These are phyloP conservation scores for Trichophyton rubrum DNA, from an alignment of 2,329 filamentous ascomycete species.

Conservation along the genomic window DNA sequence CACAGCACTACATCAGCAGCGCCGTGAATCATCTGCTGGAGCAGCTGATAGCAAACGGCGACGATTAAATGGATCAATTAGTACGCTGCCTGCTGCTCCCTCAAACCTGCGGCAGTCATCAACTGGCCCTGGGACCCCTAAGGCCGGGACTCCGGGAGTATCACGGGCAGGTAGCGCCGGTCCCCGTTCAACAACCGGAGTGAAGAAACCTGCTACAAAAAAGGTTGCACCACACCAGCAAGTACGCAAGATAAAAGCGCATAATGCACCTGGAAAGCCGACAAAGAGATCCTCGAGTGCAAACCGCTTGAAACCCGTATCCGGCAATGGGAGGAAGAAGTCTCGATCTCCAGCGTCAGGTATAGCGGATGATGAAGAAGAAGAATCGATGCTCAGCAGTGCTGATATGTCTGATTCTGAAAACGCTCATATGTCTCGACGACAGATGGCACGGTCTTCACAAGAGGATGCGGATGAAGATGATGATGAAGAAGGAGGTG, in stretches of 20 bases:
- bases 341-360: conserved; percentile 26
- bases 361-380: conserved; percentile 33
- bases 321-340: conserved; percentile 26
- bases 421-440: conserved; percentile 21
- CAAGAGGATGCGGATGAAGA: conserved; percentile 36
- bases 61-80: conserved; percentile 42
- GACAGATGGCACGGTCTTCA: conserved; percentile 15
- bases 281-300: conserved; percentile 33
- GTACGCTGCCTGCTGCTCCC: conserved; percentile 41
- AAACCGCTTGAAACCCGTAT: conserved; percentile 23
- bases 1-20: conserved; percentile 32
- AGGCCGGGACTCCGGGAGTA: conserved; percentile 42
- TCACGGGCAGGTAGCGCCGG: conserved; percentile 48
- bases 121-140: conserved; percentile 51
- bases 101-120: conserved; percentile 49
- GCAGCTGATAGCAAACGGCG: conserved; percentile 47
- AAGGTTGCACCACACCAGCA: conserved; percentile 45
- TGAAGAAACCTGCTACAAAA: conserved; percentile 39
- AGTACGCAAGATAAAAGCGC: conserved; percentile 29
- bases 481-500: conserved; percentile 40
- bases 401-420: conserved; percentile 39
- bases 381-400: conserved; percentile 43
- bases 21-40: conserved; percentile 44
- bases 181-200: conserved; percentile 32
- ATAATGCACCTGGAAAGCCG: conserved; percentile 24